These are phyloP conservation scores for Lentinula raphanica DNA, from an alignment of 768 basidiomycete species.

Conservation along the genomic window DNA sequence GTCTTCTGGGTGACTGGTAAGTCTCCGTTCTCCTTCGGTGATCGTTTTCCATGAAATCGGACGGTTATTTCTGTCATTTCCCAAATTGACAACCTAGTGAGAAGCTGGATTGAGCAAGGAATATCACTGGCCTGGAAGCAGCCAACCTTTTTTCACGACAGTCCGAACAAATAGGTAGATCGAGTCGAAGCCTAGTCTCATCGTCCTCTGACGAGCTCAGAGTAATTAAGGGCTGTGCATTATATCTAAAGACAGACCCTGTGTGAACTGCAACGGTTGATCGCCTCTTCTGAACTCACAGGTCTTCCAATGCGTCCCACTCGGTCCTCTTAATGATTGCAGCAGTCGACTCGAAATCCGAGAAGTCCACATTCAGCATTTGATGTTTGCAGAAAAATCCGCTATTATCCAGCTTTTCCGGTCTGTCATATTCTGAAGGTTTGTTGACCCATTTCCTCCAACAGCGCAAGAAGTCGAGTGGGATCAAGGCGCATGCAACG, in stretches of 20 bases:
- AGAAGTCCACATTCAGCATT: conserved; percentile 59
- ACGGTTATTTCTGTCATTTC: conserved; percentile 57
- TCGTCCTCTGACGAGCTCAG: conserved; percentile 35
- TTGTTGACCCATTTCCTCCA: conserved; percentile 71
- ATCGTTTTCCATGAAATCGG: conserved; percentile 31
- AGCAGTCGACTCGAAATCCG: conserved; percentile 54
- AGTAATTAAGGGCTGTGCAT: conserved; percentile 31
- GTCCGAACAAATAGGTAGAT: conserved; percentile 50
- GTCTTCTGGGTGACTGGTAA: background rate
- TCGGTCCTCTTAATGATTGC: conserved; percentile 55
- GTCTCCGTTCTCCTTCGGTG: conserved; percentile 15
- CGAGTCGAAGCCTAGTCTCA: conserved; percentile 37
- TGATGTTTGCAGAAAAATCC: conserved; percentile 65
- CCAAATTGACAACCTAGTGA: conserved; percentile 49
- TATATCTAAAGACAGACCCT: conserved; percentile 10
- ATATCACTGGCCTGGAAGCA: background rate
- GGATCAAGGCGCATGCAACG: conserved; percentile 52
- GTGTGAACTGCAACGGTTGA: background rate
- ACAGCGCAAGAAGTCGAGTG: conserved; percentile 53
- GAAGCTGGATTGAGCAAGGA: background rate
- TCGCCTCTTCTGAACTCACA: conserved; percentile 38
- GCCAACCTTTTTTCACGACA: conserved; percentile 58
- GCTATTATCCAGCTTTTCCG: conserved; percentile 57
- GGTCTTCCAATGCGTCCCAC: conserved; percentile 54
- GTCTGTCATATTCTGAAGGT: conserved; percentile 51